These are phyloP conservation scores for Oryza officinalis DNA, from an alignment of 176 grass and related monocot genomes.

Conservation along the genomic window DNA sequence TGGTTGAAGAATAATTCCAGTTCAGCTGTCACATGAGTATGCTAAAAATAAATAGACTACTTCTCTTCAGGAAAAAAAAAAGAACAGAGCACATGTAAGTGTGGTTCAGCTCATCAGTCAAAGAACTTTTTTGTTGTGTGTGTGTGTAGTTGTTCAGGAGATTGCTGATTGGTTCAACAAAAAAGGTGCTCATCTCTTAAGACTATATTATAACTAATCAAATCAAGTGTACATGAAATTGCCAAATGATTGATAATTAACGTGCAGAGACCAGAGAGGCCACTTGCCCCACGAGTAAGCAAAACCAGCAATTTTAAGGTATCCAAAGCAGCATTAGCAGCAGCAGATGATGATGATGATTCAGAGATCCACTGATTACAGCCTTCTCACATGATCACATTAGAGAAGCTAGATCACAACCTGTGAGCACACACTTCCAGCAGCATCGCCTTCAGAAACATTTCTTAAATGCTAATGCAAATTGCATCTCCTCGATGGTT, in stretches of 20 bases:
- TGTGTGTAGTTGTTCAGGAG: conserved; percentile 12
- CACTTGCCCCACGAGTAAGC: conserved; percentile 18
- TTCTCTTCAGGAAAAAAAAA: no score
- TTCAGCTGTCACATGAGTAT: not conserved
- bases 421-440: not conserved
- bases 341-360: not conserved
- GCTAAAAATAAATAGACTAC: not conserved
- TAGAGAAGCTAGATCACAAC: not conserved
- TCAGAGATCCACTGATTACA: not conserved
- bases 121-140: not conserved
- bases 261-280: not conserved
- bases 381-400: conserved; percentile 44
- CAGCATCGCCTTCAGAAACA: not conserved
- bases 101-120: not conserved
- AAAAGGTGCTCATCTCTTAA: conserved; percentile 12
- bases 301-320: conserved; percentile 38
- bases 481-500: conserved; percentile 5
- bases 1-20: not conserved
- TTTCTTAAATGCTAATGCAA: conserved; percentile 8
- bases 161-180: not conserved
- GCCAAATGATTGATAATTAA: conserved; percentile 35
- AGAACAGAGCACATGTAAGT: not conserved
- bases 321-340: conserved; percentile 22
- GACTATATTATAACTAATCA: conserved; percentile 6
- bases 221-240: conserved; percentile 30